phyloP scores from a whole-genome alignment of 2,329 filamentous ascomycete genomes.

The Oidium heveae region DNA sequence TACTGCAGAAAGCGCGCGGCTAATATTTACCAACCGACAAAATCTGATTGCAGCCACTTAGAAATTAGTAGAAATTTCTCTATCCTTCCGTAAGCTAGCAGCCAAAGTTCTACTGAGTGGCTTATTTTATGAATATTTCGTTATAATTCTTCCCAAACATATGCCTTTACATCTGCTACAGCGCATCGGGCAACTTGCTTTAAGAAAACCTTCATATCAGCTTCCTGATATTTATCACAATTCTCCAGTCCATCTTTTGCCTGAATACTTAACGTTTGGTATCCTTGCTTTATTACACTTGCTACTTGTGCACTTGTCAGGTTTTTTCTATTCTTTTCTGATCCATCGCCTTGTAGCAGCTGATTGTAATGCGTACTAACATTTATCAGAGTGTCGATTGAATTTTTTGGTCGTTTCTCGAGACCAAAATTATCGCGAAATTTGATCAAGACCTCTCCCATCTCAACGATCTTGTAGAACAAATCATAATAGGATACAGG shows the following conservation, averaged over 20 bases:
- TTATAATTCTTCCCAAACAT: conserved; percentile 5
- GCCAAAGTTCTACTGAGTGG: no score
- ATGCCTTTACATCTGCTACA: conserved; percentile 38
- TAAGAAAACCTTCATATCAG: conserved; percentile 56
- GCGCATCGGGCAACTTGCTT: conserved; percentile 69
- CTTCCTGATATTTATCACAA: conserved; percentile 71
- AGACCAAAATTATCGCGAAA: conserved; percentile 57
- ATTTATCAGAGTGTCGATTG: conserved; percentile 62
- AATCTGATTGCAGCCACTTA: no score
- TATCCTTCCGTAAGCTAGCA: no score
- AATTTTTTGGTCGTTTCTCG: conserved; percentile 31
- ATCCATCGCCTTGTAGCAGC: conserved; percentile 37
- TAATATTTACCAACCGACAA: no score
- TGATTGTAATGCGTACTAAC: conserved; percentile 73
- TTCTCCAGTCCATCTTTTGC: conserved; percentile 64
- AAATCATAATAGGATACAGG: conserved; percentile 80
- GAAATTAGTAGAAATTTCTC: no score
- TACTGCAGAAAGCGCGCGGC: no score
- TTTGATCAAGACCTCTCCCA: conserved; percentile 54
- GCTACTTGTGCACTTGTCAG: conserved; percentile 66
- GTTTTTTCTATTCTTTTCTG: conserved; percentile 30
- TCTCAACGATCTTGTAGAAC: conserved; percentile 95
- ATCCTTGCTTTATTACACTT: conserved; percentile 84
- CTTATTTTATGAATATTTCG: neutral
- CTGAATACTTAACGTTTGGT: conserved; percentile 82